These are phyloP conservation scores for Colletotrichum spinosum DNA, from an alignment of 2,329 filamentous ascomycete species.

Conservation along the genomic window DNA sequence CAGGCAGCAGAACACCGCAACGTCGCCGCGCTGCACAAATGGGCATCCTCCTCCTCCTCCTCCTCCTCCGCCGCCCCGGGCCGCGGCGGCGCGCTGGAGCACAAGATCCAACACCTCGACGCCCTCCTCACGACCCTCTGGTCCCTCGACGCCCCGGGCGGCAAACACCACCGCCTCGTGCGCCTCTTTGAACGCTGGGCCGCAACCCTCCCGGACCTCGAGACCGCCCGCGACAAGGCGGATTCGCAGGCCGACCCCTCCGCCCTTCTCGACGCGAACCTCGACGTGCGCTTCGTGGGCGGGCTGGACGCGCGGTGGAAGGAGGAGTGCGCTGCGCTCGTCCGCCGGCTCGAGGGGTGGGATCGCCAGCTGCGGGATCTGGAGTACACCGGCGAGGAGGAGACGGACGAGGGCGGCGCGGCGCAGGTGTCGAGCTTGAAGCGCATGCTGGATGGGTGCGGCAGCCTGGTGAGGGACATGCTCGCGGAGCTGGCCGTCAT, in stretches of 20 bases:
- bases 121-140: constrained; percentile 68
- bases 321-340: constrained; percentile 65
- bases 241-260: constrained; percentile 46
- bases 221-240: constrained; percentile 54
- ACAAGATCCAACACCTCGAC: constrained; percentile 69
- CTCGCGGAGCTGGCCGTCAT: constrained; percentile 71
- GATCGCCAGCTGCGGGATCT: constrained; percentile 60
- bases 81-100: constrained; percentile 56
- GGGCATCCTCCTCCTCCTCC: constrained; percentile 50
- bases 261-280: constrained; percentile 46
- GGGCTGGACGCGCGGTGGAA: constrained; percentile 69
- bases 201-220: constrained; percentile 57
- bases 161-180: constrained; percentile 66
- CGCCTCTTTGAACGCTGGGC: constrained; percentile 72
- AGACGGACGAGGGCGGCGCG: constrained; percentile 29
- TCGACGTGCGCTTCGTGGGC: constrained; percentile 61
- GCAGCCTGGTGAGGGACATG: constrained; percentile 67
- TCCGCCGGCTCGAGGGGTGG: constrained; percentile 67
- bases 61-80: neutral
- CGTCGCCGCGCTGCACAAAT: constrained; percentile 62
- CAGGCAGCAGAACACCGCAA: constrained; percentile 63
- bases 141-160: constrained; percentile 65
- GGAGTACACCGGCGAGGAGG: constrained; percentile 44
- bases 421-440: constrained; percentile 52
- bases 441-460: constrained; percentile 60